Evolutionary conservation across 2,329 filamentous ascomycete genomes (phyloP).

Genomic region (Arthrinium phaeospermum): DNA sequence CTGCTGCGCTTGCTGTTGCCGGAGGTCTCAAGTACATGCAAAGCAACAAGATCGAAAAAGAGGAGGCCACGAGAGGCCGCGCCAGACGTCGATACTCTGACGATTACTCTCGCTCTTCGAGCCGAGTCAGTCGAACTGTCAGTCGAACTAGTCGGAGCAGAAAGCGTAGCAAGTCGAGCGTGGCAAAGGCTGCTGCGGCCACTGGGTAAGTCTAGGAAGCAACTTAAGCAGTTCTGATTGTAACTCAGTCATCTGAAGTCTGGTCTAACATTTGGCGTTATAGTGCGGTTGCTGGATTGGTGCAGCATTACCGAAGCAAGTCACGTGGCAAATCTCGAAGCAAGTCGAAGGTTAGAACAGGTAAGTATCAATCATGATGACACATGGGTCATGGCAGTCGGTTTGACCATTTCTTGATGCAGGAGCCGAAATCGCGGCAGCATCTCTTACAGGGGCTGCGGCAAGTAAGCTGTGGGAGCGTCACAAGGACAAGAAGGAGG

Average conservation of each 20-base stretch:
- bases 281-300: slow-evolving; percentile 61
- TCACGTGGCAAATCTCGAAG: slow-evolving; percentile 47
- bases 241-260: background rate
- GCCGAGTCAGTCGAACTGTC: slow-evolving; percentile 44
- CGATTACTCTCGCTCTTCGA: slow-evolving; percentile 53
- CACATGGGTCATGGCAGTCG: background rate
- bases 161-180: slow-evolving; percentile 42
- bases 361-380: slow-evolving; percentile 32
- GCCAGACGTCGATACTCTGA: slow-evolving; percentile 54
- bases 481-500: slow-evolving; percentile 65
- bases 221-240: background rate
- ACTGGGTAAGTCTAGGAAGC: slow-evolving; percentile 45
- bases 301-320: slow-evolving; percentile 63
- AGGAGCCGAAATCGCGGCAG: slow-evolving; percentile 64
- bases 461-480: slow-evolving; percentile 67
- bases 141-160: slow-evolving; percentile 50
- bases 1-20: slow-evolving; percentile 67
- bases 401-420: slow-evolving; percentile 24
- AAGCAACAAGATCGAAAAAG: slow-evolving; percentile 63
- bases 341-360: slow-evolving; percentile 50
- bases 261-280: background rate
- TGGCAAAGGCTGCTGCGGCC: slow-evolving; percentile 63
- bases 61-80: slow-evolving; percentile 62
- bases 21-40: slow-evolving; percentile 70
- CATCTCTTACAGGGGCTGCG: slow-evolving; percentile 64